Evolutionary conservation across 2,329 filamentous ascomycete genomes (phyloP), one percentile per base, ranked within the genome.

Genomic region (Dactylellina parvicollis): DNA sequence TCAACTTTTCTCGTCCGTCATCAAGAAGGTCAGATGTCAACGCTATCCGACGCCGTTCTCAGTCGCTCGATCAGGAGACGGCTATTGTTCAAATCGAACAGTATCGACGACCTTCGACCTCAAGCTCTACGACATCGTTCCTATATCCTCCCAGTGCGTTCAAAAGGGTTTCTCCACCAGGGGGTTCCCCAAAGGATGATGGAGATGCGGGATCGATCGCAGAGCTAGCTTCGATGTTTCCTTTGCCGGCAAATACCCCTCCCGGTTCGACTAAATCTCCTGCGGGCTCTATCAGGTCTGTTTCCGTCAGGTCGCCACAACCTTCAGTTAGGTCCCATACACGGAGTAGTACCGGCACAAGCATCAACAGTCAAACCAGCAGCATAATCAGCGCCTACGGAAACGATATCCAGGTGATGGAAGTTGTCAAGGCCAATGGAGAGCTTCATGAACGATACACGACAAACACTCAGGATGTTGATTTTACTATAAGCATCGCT

Each of bases 401-500:
- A 46, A 65, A 52, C 42, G 69, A 73, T 24, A 66, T 73, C 12
- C 69, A 64, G 22, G 46, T 73, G 36, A 5, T 73, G n/a, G 52
- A 59, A 32, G 44, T 73, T 54, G 38, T 73, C 36, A 73, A 59
- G 32, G 47, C 69, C 10, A 62, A 55, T 26, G 69, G 69, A 30
- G 69, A 73, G 32, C 60, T 73, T 22, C 69, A 73, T 28, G 69
- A 73, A 28, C 61, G 60, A 18, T 73, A 73, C 28, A 57, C 9
- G 14, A 44, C 50, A 4, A 38, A 61, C 12, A 40, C 49, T 12
- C 42, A 73, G 28, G 67, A 72, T 28, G 49, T 55, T 14, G 60
- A 73, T 8, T 54, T 52, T 34, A 42, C 26, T 22, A 38, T 40
- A 3, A 60, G 20, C 8, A 49, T 66, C 22, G 8, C 36, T 12